Evolutionary conservation across 2,329 filamentous ascomycete species (phyloP).

Genomic region (Cucurbitaria berberidis): DNA sequence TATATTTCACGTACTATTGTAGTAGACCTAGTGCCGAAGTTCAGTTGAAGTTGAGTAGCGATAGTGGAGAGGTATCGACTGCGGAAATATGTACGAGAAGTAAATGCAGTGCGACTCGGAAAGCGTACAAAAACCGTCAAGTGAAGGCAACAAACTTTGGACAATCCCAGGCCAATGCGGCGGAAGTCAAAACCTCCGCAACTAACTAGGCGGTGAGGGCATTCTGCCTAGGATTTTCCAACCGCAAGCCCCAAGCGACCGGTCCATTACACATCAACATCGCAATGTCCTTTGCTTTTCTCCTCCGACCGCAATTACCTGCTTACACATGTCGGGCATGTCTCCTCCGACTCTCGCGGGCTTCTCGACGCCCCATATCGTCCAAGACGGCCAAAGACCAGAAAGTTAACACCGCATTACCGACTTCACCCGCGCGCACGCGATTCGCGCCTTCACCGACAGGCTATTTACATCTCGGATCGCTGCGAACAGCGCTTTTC

Average conservation of each 20-base stretch:
- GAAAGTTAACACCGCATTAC: slow-evolving; percentile 28
- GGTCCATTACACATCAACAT: slow-evolving; percentile 4
- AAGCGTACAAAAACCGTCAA: neutral
- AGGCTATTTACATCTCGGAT: slow-evolving; percentile 90
- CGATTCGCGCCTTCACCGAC: slow-evolving; percentile 96
- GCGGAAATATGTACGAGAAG: neutral
- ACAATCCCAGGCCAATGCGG: neutral
- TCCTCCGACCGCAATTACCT: slow-evolving; percentile 28
- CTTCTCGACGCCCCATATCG: slow-evolving; percentile 22
- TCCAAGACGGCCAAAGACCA: slow-evolving; percentile 15
- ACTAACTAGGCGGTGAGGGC: slow-evolving; percentile 9
- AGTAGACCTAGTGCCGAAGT: too few relatives aligned
- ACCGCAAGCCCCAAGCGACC: neutral
- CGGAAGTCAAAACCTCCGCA: slow-evolving; percentile 5
- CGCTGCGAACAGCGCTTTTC: slow-evolving; percentile 89
- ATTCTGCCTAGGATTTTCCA: slow-evolving; percentile 9
- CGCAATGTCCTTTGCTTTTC: slow-evolving; percentile 31
- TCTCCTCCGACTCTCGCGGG: slow-evolving; percentile 25
- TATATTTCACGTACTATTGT: neutral
- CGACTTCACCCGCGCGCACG: slow-evolving; percentile 60
- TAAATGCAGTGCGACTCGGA: neutral
- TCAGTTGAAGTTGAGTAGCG: neutral
- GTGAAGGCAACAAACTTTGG: neutral
- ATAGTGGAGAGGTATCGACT: neutral
- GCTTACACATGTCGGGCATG: slow-evolving; percentile 41